Evolutionary conservation across 139 green algal species (phyloP), one percentile per base, ranked within the genome.

Genomic region (Astrephomene gubernaculifera): DNA sequence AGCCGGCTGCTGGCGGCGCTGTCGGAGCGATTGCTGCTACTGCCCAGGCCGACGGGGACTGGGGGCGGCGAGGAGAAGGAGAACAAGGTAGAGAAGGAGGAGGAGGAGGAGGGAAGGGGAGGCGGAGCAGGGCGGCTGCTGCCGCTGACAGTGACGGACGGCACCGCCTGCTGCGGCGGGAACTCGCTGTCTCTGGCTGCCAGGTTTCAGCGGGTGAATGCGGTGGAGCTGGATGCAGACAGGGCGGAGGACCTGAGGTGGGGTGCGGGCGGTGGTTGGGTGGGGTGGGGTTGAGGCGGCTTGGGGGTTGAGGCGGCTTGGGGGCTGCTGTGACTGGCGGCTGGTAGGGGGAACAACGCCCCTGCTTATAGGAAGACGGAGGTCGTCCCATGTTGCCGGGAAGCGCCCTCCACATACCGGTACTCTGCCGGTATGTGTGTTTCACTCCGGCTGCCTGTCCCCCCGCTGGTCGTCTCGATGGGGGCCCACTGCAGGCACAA

Each of bases 171-270:
- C 72, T 84, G 71, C 44, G 83, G 83, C 27, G 83, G 83, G 45
- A 88, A 83, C 63, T 6, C 83, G 38, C 64, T 88, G 69, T 83
- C 83, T 21, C 68, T 83, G 12, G 44, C 79, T 41, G 17, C 33
- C 27, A 25, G 72, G 22, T 88, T 88, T 33, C 4, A 24, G 44
- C 57, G 27, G 9, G 83, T 88, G 63, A 12, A 35, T 25, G 83
- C 83, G 44, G 72, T 88, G 60, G 83, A 88, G 72, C 73, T 88
- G 36, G 83, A 88, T 31, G 43, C 71, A 49, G 83, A 88, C 35
- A 25, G 83, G 35, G 72, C 63, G 31, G 83, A 49, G 17, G 83
- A 88, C 35, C 45, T 88, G 6, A 39, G 78, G 78, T 84, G 43
- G 5, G 76, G 33, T 12, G 3, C 1, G 64, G 60, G 53, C 54